Evolutionary conservation across 2,329 filamentous ascomycete species (phyloP).

Genomic region (Aspergillus tanneri): DNA sequence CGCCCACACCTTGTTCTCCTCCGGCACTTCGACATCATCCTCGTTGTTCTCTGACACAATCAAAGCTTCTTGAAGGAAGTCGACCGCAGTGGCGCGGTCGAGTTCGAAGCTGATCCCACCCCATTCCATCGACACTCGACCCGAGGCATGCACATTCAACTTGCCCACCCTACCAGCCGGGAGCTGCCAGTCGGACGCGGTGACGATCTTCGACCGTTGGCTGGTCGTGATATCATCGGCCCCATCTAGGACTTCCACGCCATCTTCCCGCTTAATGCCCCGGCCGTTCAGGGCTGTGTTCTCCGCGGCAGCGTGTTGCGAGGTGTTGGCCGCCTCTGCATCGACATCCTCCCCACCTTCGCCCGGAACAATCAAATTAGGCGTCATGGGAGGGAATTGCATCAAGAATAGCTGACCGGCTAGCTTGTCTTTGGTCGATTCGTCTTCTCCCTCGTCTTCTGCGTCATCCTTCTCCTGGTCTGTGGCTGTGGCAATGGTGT

Average conservation of each 20-base stretch:
- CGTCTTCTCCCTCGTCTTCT: slow-evolving; percentile 28
- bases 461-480: slow-evolving; percentile 20
- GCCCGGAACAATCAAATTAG: slow-evolving; percentile 50
- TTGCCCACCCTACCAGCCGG: slow-evolving; percentile 60
- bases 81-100: slow-evolving; percentile 55
- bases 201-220: slow-evolving; percentile 35
- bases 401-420: slow-evolving; percentile 61
- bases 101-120: slow-evolving; percentile 60
- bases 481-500: slow-evolving; percentile 11
- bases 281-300: slow-evolving; percentile 2
- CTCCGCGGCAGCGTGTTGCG: slow-evolving; percentile 3
- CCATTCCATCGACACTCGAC: slow-evolving; percentile 62
- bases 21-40: slow-evolving; percentile 28
- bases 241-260: slow-evolving; percentile 29
- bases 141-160: slow-evolving; percentile 61
- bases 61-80: slow-evolving; percentile 62
- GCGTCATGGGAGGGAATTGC: slow-evolving; percentile 63
- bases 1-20: slow-evolving; percentile 49
- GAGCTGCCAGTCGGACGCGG: slow-evolving; percentile 44
- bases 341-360: slow-evolving; percentile 13
- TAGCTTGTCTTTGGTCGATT: slow-evolving; percentile 40
- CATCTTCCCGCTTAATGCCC: slow-evolving; percentile 34
- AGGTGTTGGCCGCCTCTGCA: slow-evolving; percentile 7
- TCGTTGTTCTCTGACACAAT: slow-evolving; percentile 33
- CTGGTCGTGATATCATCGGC: slow-evolving; percentile 14